Conservation (phyloP, 1,139 yeast species). For the Meyerozyma elateridarum region DNA sequence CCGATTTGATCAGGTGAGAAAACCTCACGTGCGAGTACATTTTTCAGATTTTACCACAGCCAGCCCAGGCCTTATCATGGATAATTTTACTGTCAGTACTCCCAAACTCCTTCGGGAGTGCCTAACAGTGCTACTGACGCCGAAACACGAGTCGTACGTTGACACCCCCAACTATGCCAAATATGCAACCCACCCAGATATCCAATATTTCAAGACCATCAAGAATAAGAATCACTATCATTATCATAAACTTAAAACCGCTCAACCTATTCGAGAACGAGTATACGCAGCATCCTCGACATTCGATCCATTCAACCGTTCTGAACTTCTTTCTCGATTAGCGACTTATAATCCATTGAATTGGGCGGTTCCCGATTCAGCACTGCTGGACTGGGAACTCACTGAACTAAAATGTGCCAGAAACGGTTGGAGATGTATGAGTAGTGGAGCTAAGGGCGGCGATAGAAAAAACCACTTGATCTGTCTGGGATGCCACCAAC, state of each 20-base stretch:
- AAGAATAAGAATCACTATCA: slow-evolving; percentile 34
- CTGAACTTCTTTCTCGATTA: slow-evolving; percentile 24
- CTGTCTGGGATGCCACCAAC: slow-evolving; percentile 32
- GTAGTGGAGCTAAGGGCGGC: slow-evolving; percentile 19
- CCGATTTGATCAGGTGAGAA: slow-evolving; percentile 1
- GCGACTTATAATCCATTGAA: slow-evolving; percentile 29
- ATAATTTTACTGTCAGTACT: slow-evolving; percentile 18
- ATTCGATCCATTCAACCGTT: slow-evolving; percentile 34
- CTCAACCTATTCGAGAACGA: slow-evolving; percentile 8
- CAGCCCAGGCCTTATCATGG: slow-evolving; percentile 6
- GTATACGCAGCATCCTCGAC: slow-evolving; percentile 8
- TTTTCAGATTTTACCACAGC: slow-evolving; percentile 7
- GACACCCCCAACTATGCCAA: slow-evolving; percentile 10
- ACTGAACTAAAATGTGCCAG: slow-evolving; percentile 36
- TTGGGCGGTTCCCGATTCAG: slow-evolving; percentile 25
- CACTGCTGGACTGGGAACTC: slow-evolving; percentile 11
- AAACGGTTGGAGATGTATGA: slow-evolving; percentile 40
- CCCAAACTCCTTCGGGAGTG: slow-evolving; percentile 30
- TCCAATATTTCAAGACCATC: slow-evolving; percentile 34
- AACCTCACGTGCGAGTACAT: slow-evolving; percentile 2
- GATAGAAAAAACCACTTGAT: slow-evolving; percentile 28
- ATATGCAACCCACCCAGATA: slow-evolving; percentile 32
- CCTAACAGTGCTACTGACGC: slow-evolving; percentile 14
- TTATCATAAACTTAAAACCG: slow-evolving; percentile 29
- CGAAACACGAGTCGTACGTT: not conserved